Evolutionary conservation across 805 yeast genomes (phyloP), one percentile per base, ranked within the genome.

Genomic region (Nakazawaea peltata): DNA sequence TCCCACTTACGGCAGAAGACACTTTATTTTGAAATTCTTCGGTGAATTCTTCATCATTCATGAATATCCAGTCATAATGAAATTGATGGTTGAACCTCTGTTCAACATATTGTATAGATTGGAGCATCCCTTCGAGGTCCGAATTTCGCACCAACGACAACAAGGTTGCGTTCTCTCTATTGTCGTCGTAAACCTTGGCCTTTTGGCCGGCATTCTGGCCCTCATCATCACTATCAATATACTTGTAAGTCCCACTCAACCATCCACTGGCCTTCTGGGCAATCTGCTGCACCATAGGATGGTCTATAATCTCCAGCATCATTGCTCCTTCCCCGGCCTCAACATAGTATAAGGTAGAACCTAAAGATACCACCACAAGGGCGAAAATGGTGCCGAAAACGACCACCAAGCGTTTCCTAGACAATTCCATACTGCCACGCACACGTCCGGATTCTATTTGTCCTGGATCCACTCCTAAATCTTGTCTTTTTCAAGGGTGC

Each of bases 131-230:
- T 22, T 47, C 48, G 11, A 63, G 31, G 28, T 67, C 72, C 1
- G 43, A 36, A 41, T 66, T 65, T 21, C 67, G 44, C 33, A 67
- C 66, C n/a, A 67, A 44, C 8, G 67, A 52, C 28, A 65, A 71
- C 46, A 83, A 66, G 0, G 84, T 72, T 3, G 86, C 90, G 42
- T 71, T 77, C 43, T 65, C 75, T 4, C 22, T 22, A 12, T 14
- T 15, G 27, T 33, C 62, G 59, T 14, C 41, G 40, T 33, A 41
- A 34, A 26, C 27, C 34, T 26, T 10, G 5, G 12, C 34, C n/a
- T 4, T 3, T 14, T 23, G 22, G 17, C 15, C 12, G 22, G 14
- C n/a, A 5, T 12, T 30, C 12, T 14, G 15, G 5, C 19, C 32
- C 4, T 19, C 19, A 6, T 33, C 37, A 23, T 22, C 32, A 28